phyloP scores from a whole-genome alignment of 306 rosid species.

The Quercus rubra region DNA sequence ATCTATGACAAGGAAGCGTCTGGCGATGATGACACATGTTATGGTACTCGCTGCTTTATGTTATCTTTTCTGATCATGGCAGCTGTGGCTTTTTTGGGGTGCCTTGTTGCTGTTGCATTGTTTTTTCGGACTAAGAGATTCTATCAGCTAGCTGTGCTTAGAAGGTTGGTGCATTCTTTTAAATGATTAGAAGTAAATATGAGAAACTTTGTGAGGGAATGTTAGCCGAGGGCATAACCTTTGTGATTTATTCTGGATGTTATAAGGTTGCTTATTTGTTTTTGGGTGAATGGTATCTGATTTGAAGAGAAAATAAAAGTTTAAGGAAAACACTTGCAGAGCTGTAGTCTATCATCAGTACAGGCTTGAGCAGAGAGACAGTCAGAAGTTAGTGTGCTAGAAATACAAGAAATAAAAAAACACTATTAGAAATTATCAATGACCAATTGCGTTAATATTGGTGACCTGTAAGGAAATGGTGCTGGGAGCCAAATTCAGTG shows the following conservation, averaged over 20 bases:
- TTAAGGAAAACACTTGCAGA: not conserved
- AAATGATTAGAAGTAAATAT: not conserved
- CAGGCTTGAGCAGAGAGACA: too few relatives aligned
- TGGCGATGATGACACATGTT: conserved; percentile 41
- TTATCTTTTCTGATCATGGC: conserved; percentile 72
- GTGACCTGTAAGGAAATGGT: too few relatives aligned
- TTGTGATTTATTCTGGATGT: not conserved
- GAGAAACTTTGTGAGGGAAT: not conserved
- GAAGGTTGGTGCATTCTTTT: conserved; percentile 35
- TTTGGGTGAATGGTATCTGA: not conserved
- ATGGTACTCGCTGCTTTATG: conserved; percentile 74
- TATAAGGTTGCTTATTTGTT: not conserved
- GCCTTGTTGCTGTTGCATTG: conserved; percentile 54
- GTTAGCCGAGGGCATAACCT: not conserved
- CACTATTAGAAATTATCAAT: too few relatives aligned
- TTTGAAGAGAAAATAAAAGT: not conserved
- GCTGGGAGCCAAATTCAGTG: too few relatives aligned
- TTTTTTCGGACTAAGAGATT: conserved; percentile 66
- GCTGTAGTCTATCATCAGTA: too few relatives aligned
- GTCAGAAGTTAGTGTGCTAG: too few relatives aligned
- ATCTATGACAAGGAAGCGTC: conserved; percentile 66
- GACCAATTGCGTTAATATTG: too few relatives aligned
- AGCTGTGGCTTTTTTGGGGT: conserved; percentile 54
- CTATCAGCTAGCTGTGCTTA: conserved; percentile 50
- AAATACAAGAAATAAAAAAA: too few relatives aligned